Base-by-base conservation (phyloP, 2,329 filamentous ascomycete species). In the Aspergillus ochraceus region DNA sequence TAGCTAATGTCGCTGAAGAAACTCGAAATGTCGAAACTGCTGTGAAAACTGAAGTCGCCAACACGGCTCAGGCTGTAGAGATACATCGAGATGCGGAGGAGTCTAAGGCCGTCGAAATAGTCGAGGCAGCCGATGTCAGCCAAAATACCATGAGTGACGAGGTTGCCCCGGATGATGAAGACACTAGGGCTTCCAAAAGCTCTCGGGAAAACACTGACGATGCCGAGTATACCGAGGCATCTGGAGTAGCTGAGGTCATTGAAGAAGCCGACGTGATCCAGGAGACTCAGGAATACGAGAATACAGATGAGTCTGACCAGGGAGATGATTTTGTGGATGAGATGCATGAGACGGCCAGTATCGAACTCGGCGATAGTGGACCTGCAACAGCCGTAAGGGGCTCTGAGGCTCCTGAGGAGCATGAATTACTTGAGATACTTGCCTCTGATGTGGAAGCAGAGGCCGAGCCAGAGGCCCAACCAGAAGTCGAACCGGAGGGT, bases 331-430 rank as follows among this genome's bases (percentile, higher is more conserved):
- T 49, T 30, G 59, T 63, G 22, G 57, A 64, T 42, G 66, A 68
- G 53, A 57, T 49, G 14, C 74, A 76, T 57, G 69, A 74, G 57
- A 73, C 69, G 39, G 74, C 74, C 30, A 78, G 76, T 55, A 63
- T 76, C 45, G 75, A 77, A 58, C 70, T 77, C 4, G 74, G 75
- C 20, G 71, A 72, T 36, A 68, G 71, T 5, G 65, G 68, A 45
- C 29, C 60, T 20, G 52, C 63, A 4, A 52, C 52, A 24, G 49
- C 17, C 32, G 32, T 8, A 9, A 8, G n/a, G 14, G 36, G 11
- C 2, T 42, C 49, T 8, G 32, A 51, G 14, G 47, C 49, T 42
- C 17, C 36, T n/a, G 36, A 8, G 17, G 36, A n/a, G 36, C 17
- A n/a, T n/a, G 17, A 42, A n/a, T 42, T n/a, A 42, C 12, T n/a